Conservation (phyloP, 2,329 filamentous ascomycete genomes). For the Penicillium nordicum region DNA sequence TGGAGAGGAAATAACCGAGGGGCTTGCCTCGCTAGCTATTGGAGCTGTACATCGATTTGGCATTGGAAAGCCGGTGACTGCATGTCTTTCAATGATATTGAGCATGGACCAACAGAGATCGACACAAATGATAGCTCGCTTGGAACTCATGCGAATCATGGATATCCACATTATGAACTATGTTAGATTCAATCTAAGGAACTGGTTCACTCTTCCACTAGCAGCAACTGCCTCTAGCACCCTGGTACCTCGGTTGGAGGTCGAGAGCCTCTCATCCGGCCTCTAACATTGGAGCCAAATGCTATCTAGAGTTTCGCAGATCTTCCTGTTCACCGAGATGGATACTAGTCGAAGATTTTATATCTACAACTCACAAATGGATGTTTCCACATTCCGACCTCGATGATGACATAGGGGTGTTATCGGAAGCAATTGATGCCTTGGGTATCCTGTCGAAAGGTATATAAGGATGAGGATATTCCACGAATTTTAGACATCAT, state of each 20-base stretch:
- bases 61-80: background rate
- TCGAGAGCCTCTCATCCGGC: background rate
- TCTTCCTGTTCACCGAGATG: conserved; percentile 1
- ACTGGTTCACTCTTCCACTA: background rate
- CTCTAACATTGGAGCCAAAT: background rate
- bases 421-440: background rate
- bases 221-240: background rate
- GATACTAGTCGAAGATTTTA: background rate
- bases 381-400: background rate
- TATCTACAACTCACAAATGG: conserved; percentile 7
- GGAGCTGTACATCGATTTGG: background rate
- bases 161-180: background rate
- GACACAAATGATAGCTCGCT: conserved; percentile 13
- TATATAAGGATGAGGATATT: conserved; percentile 10
- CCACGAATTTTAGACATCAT: background rate
- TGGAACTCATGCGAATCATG: conserved; percentile 3
- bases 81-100: background rate
- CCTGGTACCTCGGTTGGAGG: background rate
- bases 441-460: background rate
- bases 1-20: background rate
- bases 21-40: conserved; percentile 9
- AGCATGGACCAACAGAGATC: conserved; percentile 13
- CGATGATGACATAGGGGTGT: background rate
- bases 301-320: conserved; percentile 18
- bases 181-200: background rate